Evolutionary conservation across 371 early-diverging fungal species (phyloP).

Genomic region (Synchytrium microbalum): DNA sequence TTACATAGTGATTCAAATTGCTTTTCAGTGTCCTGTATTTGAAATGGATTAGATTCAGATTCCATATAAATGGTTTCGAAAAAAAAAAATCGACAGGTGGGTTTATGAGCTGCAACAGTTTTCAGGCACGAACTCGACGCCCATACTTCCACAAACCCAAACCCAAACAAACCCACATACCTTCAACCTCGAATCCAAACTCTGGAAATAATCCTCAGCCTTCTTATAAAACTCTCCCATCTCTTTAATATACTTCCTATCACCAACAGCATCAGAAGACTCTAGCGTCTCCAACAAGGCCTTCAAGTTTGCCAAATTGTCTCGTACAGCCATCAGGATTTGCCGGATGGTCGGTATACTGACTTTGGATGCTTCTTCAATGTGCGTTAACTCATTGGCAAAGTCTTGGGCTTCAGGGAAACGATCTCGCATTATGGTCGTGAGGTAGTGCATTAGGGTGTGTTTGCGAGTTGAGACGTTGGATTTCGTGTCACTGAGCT

Average conservation of each 20-base stretch:
- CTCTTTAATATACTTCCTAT: constrained; percentile 4
- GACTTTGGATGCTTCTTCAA: constrained; percentile 43
- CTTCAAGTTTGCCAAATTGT: constrained; percentile 28
- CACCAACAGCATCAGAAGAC: background rate
- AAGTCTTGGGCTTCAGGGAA: constrained; percentile 36
- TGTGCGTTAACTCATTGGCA: constrained; percentile 28
- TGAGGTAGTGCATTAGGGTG: constrained; percentile 41
- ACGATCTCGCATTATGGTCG: constrained; percentile 32
- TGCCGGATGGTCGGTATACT: constrained; percentile 33
- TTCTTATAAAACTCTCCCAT: too few relatives aligned
- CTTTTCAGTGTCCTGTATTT: constrained; percentile 33
- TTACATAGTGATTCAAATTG: constrained; percentile 23
- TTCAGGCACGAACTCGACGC: too few relatives aligned
- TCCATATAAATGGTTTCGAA: constrained; percentile 18
- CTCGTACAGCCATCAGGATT: constrained; percentile 27
- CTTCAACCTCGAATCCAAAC: too few relatives aligned
- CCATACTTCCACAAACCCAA: too few relatives aligned
- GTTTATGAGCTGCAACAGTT: too few relatives aligned
- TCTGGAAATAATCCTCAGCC: too few relatives aligned
- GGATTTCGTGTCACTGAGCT: constrained; percentile 41
- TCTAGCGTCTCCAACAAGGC: constrained; percentile 26
- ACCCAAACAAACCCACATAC: too few relatives aligned
- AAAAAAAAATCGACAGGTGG: too few relatives aligned
- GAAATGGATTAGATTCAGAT: constrained; percentile 20
- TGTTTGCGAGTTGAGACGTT: constrained; percentile 32